Base-by-base conservation (phyloP, 805 yeast species). In the Candida caryicola region DNA sequence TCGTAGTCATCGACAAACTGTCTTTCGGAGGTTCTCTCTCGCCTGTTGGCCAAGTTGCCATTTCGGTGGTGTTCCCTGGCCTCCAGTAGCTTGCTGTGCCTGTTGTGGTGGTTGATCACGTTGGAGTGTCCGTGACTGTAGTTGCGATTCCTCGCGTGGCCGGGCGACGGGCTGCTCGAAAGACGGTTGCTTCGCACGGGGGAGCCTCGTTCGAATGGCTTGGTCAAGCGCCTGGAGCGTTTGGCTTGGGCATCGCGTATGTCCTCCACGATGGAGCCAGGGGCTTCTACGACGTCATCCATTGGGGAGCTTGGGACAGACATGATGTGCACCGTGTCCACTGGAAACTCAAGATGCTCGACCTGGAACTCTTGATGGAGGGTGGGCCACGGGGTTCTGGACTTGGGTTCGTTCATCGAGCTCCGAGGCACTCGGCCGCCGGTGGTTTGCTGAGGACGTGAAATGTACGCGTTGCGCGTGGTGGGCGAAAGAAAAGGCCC, bases 31-130 rank as follows among this genome's bases (percentile, higher is more conserved):
- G 41, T 25, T 23, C 43, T 45, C 21, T 50, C 55, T 29, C 66
- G 40, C 15, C 44, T 49, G 13, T 34, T 15, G 4, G 29, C 29
- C 17, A 54, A 25, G 36, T 40, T 44, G 17, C 58, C 59, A 14
- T 50, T 43, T n/a, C 53, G 44, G 31, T 53, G 49, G n/a, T 54
- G 50, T 31, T 52, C 51, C 31, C 69, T 46, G 3, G 49, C 52
- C 23, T 55, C 52, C 25, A 44, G 47, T 30, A 59, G 33, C 38
- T 49, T 54, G 17, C 47, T 49, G 19, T 54, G 57, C 29, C 51
- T 59, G 37, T 54, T 55, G 26, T 53, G 41, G 7, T 28, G 29
- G 33, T 48, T 57, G 34, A 50, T 35, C 5, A 31, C 45, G 14
- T 32, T 35, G 9, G 37, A 25, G 21, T 43, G 43, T 23, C 41